These are phyloP conservation scores for Penicillium steckii DNA, from an alignment of 495 filamentous ascomycete species.

Conservation along the genomic window DNA sequence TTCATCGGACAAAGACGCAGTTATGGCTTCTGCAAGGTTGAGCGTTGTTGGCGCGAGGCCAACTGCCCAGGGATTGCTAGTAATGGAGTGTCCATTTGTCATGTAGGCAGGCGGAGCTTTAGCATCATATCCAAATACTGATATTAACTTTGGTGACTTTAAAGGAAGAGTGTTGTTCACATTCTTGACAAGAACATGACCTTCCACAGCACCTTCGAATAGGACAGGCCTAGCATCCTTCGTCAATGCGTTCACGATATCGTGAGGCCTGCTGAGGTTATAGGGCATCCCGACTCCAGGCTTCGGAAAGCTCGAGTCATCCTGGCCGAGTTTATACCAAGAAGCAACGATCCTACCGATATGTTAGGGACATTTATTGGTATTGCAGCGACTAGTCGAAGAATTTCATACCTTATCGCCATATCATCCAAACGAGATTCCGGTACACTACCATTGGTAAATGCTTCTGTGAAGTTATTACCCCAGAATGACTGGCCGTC, in stretches of 20 bases:
- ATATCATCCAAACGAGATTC: slow-evolving; percentile 54
- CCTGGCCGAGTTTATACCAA: slow-evolving; percentile 53
- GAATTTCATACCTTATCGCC: slow-evolving; percentile 36
- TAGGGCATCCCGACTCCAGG: slow-evolving; percentile 49
- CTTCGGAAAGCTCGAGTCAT: slow-evolving; percentile 43
- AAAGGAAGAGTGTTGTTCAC: slow-evolving; percentile 59
- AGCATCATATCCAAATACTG: slow-evolving; percentile 70
- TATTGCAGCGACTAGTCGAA: not conserved
- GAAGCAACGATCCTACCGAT: slow-evolving; percentile 40
- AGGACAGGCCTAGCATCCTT: slow-evolving; percentile 47
- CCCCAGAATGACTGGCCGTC: slow-evolving; percentile 29
- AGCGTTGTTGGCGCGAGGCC: slow-evolving; percentile 37
- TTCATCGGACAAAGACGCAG: not conserved
- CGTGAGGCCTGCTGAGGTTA: slow-evolving; percentile 71
- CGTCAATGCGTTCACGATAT: slow-evolving; percentile 57
- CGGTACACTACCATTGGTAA: slow-evolving; percentile 47
- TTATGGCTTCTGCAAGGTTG: not conserved
- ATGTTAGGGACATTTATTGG: not conserved
- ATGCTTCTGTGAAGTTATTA: slow-evolving; percentile 36
- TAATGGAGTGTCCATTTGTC: not conserved
- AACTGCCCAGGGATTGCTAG: slow-evolving; percentile 23
- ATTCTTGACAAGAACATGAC: slow-evolving; percentile 74
- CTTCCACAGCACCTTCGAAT: slow-evolving; percentile 56
- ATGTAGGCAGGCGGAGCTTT: slow-evolving; percentile 21
- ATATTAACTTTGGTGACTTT: slow-evolving; percentile 50